A percentile compares a stretch with the other conserved stretches of the same genome.
phyloP scores from a whole-genome alignment of 805 yeast species.

The Ogataea pilisensis region DNA sequence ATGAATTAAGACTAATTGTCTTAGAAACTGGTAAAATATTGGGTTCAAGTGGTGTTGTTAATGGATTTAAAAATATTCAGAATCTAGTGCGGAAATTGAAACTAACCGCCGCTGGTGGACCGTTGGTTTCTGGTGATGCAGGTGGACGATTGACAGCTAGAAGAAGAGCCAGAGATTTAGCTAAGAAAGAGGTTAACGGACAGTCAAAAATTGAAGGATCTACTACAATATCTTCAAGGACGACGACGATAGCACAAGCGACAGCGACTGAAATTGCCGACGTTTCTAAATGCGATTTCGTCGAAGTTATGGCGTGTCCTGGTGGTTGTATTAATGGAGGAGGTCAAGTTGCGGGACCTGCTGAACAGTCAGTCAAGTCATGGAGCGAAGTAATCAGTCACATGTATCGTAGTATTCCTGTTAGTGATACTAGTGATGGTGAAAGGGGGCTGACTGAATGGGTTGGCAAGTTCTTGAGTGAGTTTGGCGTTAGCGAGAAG shows the following conservation, averaged over 20 bases:
- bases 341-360: slow-evolving; percentile 66
- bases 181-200: slow-evolving; percentile 16
- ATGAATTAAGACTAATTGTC: slow-evolving; percentile 58
- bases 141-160: slow-evolving; percentile 37
- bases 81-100: slow-evolving; percentile 83
- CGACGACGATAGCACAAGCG: slow-evolving; percentile 1
- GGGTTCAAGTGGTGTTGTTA: slow-evolving; percentile 62
- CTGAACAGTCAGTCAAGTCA: slow-evolving; percentile 32
- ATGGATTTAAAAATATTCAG: slow-evolving; percentile 93
- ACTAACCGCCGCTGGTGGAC: slow-evolving; percentile 33
- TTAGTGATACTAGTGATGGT: not conserved
- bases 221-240: slow-evolving; percentile 4
- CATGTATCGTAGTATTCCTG: slow-evolving; percentile 34
- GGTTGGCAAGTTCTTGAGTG: slow-evolving; percentile 31
- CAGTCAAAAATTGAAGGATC: no score
- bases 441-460: slow-evolving; percentile 30
- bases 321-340: slow-evolving; percentile 98
- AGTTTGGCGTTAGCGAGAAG: slow-evolving; percentile 28
- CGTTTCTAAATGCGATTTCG: slow-evolving; percentile 67
- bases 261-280: slow-evolving; percentile 39
- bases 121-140: slow-evolving; percentile 3
- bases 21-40: slow-evolving; percentile 34
- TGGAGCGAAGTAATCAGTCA: slow-evolving; percentile 40
- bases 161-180: slow-evolving; percentile 37
- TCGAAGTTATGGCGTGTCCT: slow-evolving; percentile 98